Evolutionary conservation across 129 eudicot species (phyloP), one percentile per base, ranked within the genome.

Genomic region (Pittosporum tobira): DNA sequence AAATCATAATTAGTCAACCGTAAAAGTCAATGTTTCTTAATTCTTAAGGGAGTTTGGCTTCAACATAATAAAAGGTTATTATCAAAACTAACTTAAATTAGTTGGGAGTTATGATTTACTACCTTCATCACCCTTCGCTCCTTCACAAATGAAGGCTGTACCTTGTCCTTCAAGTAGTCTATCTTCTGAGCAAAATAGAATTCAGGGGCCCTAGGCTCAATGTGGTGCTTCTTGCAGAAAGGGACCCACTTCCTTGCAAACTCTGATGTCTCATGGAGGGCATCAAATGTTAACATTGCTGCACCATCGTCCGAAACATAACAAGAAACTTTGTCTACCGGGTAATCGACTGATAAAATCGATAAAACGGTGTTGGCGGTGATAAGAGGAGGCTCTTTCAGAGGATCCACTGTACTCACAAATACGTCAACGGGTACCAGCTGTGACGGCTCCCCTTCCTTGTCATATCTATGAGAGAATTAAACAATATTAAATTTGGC

Each of bases 151-250:
- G 93, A 87, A 51, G 95, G 95, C 66, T 87, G 87, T 42, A 87
- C 77, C 70, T 87, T 87, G 71, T 87, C 95, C 69, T 83, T 87
- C 74, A 87, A 68, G 71, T 87, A 87, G 73, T 87, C 96, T 45
- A 87, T 87, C 78, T 87, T 87, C 59, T 87, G 93, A 60, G 87
- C 82, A 70, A 87, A 87, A 73, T 87, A 87, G 47, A 87, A 87
- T 58, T 87, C 96, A 13, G 96, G 96, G 37, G 96, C 96, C 69
- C 96, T 66, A 5, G 96, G 96, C 81, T 87, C 96, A 55, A 87
- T 87, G 54, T 49, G 68, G 62, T 77, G 84, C 70, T 87, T 87
- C 85, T 83, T 87, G 64, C 96, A 87, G 65, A 87, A 87, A 0
- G 96, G 96, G 51, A 87, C 96, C 96, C 96, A 80, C 51, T 72